These are phyloP conservation scores for Thielaviopsis ethacetica DNA, from an alignment of 2,329 filamentous ascomycete species.

Conservation along the genomic window DNA sequence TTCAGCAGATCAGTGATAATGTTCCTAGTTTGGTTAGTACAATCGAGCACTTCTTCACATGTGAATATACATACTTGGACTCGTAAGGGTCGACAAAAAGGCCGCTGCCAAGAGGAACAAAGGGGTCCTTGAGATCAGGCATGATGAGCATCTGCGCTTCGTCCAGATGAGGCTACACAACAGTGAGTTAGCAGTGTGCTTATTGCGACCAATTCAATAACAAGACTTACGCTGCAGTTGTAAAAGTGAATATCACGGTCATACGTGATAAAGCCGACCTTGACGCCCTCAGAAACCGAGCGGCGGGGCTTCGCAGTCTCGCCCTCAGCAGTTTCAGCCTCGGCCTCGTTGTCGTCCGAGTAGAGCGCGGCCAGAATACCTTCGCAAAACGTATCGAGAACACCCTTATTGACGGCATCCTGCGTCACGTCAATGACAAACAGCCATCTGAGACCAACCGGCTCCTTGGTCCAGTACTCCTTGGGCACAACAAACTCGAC, in stretches of 20 bases:
- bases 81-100: constrained; percentile 91
- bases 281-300: constrained; percentile 59
- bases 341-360: constrained; percentile 33
- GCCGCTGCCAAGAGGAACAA: constrained; percentile 78
- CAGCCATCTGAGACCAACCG: constrained; percentile 71
- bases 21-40: constrained; percentile 27
- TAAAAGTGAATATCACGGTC: constrained; percentile 98
- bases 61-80: constrained; percentile 42
- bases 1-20: constrained; percentile 80
- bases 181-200: constrained; percentile 12
- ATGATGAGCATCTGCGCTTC: constrained; percentile 97
- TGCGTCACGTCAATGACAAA: constrained; percentile 91
- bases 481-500: constrained; percentile 95
- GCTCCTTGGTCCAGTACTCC: constrained; percentile 95
- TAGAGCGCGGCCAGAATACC: constrained; percentile 78
- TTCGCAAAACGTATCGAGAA: constrained; percentile 76
- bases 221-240: constrained; percentile 59
- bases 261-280: constrained; percentile 87
- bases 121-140: constrained; percentile 93
- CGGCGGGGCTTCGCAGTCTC: constrained; percentile 36
- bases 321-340: constrained; percentile 21
- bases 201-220: background rate
- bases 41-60: background rate
- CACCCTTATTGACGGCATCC: constrained; percentile 80
- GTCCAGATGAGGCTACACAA: constrained; percentile 48